Evolutionary conservation across 2,329 filamentous ascomycete species (phyloP).

Genomic region (Colletotrichum sp.): DNA sequence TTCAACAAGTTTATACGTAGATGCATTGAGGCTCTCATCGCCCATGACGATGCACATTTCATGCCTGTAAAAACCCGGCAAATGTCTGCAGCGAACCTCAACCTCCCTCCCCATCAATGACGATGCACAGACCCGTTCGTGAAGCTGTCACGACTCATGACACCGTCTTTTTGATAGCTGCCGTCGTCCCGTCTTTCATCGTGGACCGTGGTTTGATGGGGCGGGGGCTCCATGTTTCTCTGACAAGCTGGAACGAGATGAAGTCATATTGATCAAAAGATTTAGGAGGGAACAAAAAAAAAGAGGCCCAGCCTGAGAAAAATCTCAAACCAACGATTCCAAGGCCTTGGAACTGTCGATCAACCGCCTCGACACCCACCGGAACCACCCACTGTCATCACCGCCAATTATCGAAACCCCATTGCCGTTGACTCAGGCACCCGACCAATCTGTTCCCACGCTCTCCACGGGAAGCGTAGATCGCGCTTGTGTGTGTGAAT

Average conservation of each 20-base stretch:
- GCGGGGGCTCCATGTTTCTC: not conserved
- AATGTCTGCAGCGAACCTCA: not conserved
- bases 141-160: conserved; percentile 7
- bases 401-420: not conserved
- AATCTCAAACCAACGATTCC: not conserved
- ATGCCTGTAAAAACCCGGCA: not conserved
- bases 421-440: not conserved
- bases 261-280: not conserved
- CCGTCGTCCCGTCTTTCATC: not conserved
- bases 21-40: not conserved
- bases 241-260: not conserved
- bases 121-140: not conserved
- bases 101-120: not conserved
- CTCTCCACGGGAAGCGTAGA: not conserved
- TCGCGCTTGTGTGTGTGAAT: not conserved
- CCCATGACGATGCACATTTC: not conserved
- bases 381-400: not conserved
- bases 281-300: not conserved
- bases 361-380: not conserved
- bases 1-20: not conserved
- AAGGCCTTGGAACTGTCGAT: not conserved
- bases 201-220: not conserved
- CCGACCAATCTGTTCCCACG: not conserved
- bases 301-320: not conserved
- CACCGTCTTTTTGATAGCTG: not conserved